Evolutionary conservation across 1,284 basidiomycete species (phyloP).

Genomic region (Naganishia sp.): DNA sequence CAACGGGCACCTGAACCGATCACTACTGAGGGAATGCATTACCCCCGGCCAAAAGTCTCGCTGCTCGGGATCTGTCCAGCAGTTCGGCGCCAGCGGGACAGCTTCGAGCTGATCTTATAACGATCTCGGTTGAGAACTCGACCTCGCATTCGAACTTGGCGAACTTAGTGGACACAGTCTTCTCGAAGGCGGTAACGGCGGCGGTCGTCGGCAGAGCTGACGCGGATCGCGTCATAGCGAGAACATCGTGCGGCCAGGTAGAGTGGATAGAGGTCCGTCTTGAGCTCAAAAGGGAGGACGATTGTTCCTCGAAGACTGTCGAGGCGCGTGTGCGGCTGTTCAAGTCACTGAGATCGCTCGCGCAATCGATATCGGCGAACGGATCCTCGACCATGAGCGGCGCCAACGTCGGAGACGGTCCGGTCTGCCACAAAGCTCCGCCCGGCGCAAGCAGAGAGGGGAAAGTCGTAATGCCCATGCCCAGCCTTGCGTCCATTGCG

Average conservation of each 20-base stretch:
- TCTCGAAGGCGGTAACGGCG: constrained; percentile 5
- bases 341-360: constrained; percentile 15
- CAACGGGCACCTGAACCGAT: neutral
- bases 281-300: constrained; percentile 13
- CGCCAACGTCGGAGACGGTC: constrained; percentile 31
- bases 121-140: constrained; percentile 9
- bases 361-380: constrained; percentile 28
- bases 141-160: constrained; percentile 15
- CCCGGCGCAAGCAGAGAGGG: constrained; percentile 22
- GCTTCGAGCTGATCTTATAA: constrained; percentile 1
- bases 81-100: neutral
- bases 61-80: constrained; percentile 8
- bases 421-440: constrained; percentile 8
- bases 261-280: constrained; percentile 21
- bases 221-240: constrained; percentile 12
- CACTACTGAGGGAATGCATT: constrained; percentile 8
- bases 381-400: constrained; percentile 33
- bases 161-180: constrained; percentile 15
- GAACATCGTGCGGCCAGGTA: neutral
- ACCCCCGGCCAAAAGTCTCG: constrained; percentile 4
- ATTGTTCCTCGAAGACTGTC: constrained; percentile 11
- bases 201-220: neutral
- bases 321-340: constrained; percentile 8
- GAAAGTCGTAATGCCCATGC: neutral
- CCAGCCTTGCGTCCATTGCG: neutral